These are phyloP conservation scores for Daedaleopsis sinensis DNA, from an alignment of 768 basidiomycete species.

Conservation along the genomic window DNA sequence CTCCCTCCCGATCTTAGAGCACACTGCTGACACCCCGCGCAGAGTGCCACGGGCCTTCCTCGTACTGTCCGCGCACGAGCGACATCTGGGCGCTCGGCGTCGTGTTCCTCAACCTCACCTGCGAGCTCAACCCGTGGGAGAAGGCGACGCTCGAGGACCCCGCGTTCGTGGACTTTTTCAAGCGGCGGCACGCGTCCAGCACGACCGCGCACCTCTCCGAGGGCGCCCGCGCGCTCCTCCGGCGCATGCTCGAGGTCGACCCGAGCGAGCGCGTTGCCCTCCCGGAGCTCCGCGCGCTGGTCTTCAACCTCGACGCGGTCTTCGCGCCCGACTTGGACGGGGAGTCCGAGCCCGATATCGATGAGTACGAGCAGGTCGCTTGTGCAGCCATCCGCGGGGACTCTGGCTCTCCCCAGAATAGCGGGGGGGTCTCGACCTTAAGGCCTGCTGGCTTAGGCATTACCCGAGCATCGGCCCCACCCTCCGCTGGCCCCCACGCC, in stretches of 20 bases:
- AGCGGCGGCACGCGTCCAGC: conserved; percentile 56
- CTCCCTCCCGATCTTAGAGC: not conserved
- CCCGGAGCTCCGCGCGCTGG: conserved; percentile 54
- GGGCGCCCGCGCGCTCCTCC: conserved; percentile 47
- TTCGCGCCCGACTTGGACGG: no score
- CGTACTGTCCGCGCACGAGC: conserved; percentile 35
- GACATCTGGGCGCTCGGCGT: conserved; percentile 37
- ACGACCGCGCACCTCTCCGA: conserved; percentile 51
- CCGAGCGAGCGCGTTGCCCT: conserved; percentile 65
- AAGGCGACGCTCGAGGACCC: conserved; percentile 49
- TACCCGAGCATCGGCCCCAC: no score
- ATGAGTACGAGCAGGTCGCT: no score
- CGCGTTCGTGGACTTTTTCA: conserved; percentile 47
- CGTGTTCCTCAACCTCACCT: conserved; percentile 51
- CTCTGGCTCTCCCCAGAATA: no score
- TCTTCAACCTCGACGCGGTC: conserved; percentile 61
- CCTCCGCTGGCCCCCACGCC: no score
- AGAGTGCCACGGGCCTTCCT: conserved; percentile 21
- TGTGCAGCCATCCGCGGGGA: no score
- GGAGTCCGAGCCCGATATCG: no score
- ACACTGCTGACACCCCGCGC: not conserved
- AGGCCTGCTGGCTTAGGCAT: no score
- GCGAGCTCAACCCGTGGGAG: conserved; percentile 52
- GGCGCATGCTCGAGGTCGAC: conserved; percentile 64
- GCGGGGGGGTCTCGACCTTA: no score